Percentiles rank a stretch among this genome's conserved stretches.
These are phyloP conservation scores for Heracleum sosnowskyi DNA, from an alignment of 129 eudicot species.

Conservation along the genomic window DNA sequence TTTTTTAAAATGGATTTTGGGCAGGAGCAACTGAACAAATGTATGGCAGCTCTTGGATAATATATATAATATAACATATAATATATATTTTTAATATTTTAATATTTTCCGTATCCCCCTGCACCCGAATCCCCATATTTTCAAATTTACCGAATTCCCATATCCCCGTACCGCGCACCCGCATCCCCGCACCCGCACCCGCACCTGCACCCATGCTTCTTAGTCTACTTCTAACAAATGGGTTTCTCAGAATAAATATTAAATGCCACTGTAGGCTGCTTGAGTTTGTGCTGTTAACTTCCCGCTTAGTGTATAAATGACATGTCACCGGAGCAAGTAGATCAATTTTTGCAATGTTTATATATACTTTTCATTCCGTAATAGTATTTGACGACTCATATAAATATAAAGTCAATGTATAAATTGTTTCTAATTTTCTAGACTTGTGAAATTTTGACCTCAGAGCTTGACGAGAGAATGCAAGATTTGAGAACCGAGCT, in stretches of 20 bases:
- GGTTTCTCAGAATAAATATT: background rate
- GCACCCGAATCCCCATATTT: no score
- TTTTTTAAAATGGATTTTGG: no score
- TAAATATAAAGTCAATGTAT: background rate
- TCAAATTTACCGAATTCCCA: no score
- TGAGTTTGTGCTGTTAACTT: background rate
- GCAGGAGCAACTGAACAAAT: no score
- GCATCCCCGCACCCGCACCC: no score
- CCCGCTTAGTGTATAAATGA: background rate
- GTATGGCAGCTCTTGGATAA: no score
- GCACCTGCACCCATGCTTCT: no score
- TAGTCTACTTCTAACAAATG: background rate
- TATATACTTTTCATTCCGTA: background rate
- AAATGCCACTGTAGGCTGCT: background rate
- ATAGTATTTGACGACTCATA: background rate
- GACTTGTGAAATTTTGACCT: constrained; percentile 11
- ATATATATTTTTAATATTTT: no score
- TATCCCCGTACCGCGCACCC: no score
- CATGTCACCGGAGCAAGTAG: background rate
- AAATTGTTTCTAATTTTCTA: constrained; percentile 6
- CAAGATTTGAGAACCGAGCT: constrained; percentile 77
- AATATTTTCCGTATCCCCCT: no score
- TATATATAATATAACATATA: no score
- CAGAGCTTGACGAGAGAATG: constrained; percentile 99
- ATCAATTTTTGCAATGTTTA: background rate